Evolutionary conservation across 2,329 filamentous ascomycete species (phyloP), one percentile per base, ranked within the genome.

Genomic region (Aurifilum marmelostoma): DNA sequence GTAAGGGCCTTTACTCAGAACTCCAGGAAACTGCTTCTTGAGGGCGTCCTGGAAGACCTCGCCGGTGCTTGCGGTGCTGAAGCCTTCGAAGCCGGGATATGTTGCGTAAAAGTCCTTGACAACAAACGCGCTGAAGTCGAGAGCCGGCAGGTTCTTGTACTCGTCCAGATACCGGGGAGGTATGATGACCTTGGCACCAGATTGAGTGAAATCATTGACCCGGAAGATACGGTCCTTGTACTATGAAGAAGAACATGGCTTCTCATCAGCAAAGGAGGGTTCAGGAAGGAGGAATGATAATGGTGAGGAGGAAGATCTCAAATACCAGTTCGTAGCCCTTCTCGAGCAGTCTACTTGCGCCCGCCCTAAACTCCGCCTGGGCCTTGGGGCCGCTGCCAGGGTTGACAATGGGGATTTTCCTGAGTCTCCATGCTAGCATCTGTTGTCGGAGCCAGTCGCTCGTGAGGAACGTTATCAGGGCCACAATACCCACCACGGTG

Each of bases 151-250:
- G 39, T 29, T 66, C 47, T 61, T 66, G 29, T 43, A 43, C 18
- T 66, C 65, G 41, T 66, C 65, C 5, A 66, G 37, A 34, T 66
- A 66, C 34, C 37, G 29, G 1, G 65, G 65, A 21, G 65, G 58
- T 14, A 66, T 1, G 8, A 66, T 32, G 21, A 66, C n/a, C 41
- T 66, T 66, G 2, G 65, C 39, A 2, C 65, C 65, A 27, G 65
- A 66, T 34, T 66, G 65, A 2, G 65, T 43, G 29, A 66, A 66
- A n/a, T 66, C 56, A 29, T 61, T 60, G 27, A 66, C 27, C n/a
- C 56, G 65, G 65, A 61, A 66, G 12, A 41, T 29, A 2, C 37
- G 41, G n/a, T 29, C 65, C 21, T 66, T 54, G 41, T 14, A 66
- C 65, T 66, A 32, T 24, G n/a, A n/a, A 4, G 21, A 47, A 47